Base-by-base conservation (phyloP, 2,329 filamentous ascomycete genomes). In the Calonectria pseudoturangicola region DNA sequence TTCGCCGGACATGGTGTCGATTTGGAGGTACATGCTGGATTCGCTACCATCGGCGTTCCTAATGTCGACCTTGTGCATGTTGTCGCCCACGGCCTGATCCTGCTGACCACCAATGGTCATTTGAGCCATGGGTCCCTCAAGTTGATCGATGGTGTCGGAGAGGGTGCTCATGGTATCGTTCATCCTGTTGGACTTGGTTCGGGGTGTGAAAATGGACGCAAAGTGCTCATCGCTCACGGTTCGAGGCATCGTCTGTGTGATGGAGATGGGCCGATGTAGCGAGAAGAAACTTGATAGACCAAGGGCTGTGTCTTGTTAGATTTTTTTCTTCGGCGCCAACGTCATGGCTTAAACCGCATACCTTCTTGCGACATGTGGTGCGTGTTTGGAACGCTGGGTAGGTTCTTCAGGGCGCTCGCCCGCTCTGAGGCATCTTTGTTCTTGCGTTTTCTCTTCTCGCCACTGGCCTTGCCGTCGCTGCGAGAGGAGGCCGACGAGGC, bases 221-320 rank as follows among this genome's bases (percentile, higher is more conserved):
- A 98, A 98, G 63, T 93, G 89, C 81, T 94, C 93, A 74, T 93
- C 88, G 66, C 90, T 92, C 56, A 95, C 90, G 25, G 89, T 87
- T 79, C 91, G 92, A 69, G 94, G 97, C 81, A 98, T 93, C 77
- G 93, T 93, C 79, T 93, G 92, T 63, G 93, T 95, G 76, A 98
- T 92, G 68, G 95, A 98, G 81, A 99, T 96, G 56, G 97, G 97
- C 74, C 97, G 93, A 86, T 99, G 95, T 77, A 98, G 93, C 75
- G 96, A 97, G 88, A 98, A 98, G 89, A 99, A 98, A 73, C 93
- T 93, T 9, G 96, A 97, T 56, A 98, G 88, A 75, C 94, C 93
- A 73, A 98, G 90, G 81, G 97, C 97, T 98, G 77, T 6, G 75
- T 33, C 16, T 27, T 62, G 71, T 81, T 65, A 78, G 77, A 66